Evolutionary conservation across 1,284 basidiomycete species (phyloP).

Genomic region (Amylostereum areolatum): DNA sequence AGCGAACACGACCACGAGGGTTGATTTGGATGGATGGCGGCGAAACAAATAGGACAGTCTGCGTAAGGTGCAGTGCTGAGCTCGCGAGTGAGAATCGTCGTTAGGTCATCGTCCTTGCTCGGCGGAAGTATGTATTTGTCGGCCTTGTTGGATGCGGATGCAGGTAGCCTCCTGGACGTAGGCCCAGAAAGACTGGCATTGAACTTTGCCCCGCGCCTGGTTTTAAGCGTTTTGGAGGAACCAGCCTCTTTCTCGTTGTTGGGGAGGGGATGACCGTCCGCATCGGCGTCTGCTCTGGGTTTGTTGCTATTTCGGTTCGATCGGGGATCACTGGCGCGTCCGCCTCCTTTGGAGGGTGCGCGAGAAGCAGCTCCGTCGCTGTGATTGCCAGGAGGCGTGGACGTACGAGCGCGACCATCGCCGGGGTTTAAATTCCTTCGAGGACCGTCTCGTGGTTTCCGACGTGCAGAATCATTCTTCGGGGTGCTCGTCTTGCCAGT

Average conservation of each 20-base stretch:
- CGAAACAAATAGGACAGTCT: constrained; percentile 81
- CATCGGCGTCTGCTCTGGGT: not conserved
- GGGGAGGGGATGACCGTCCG: not conserved
- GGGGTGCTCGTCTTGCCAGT: too few relatives aligned
- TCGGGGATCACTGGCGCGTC: constrained; percentile 3
- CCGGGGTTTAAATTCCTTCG: too few relatives aligned
- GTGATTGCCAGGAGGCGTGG: too few relatives aligned
- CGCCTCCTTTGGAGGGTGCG: not conserved
- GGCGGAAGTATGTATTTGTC: constrained; percentile 5
- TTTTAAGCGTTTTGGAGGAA: not conserved
- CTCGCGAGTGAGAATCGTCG: constrained; percentile 57
- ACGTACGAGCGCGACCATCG: too few relatives aligned
- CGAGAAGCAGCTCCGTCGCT: too few relatives aligned
- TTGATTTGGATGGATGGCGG: constrained; percentile 62
- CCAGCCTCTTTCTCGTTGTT: not conserved
- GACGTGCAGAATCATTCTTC: too few relatives aligned
- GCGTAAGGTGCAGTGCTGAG: constrained; percentile 63
- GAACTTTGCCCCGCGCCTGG: not conserved
- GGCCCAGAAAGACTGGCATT: constrained; percentile 2
- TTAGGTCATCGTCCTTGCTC: constrained; percentile 49
- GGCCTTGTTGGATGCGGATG: not conserved
- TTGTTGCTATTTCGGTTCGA: constrained; percentile 6
- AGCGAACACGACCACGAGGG: constrained; percentile 78
- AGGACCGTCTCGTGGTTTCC: too few relatives aligned
- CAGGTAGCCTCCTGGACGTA: not conserved